These are phyloP conservation scores for Mastigamoeba balamuthi DNA, from an alignment of 78 protist species.

Conservation along the genomic window DNA sequence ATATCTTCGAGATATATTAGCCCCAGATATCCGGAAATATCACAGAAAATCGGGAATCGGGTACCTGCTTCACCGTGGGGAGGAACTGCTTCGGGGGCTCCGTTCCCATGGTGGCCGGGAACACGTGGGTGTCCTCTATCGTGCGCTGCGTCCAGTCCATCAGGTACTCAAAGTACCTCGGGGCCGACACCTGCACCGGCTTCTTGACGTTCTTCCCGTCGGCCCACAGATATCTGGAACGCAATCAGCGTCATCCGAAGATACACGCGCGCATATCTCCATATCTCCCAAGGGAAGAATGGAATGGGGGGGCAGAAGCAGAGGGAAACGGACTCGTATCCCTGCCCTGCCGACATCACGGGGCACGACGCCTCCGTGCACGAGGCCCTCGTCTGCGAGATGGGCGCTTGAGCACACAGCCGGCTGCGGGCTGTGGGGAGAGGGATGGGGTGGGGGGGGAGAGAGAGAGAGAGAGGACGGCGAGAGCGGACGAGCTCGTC, in stretches of 20 bases:
- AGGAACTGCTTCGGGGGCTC: constrained; percentile 45
- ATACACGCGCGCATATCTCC: not conserved
- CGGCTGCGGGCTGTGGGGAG: not conserved
- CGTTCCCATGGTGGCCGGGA: constrained; percentile 59
- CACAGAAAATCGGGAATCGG: not conserved
- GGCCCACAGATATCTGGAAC: constrained; percentile 63
- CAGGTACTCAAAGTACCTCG: constrained; percentile 75
- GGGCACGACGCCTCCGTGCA: constrained; percentile 17
- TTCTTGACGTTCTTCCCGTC: constrained; percentile 69
- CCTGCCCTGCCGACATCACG: not conserved
- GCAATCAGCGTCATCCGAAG: not conserved
- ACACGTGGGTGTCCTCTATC: constrained; percentile 73
- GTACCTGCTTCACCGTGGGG: not conserved
- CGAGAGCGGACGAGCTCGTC: constrained; percentile 32
- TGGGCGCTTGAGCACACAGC: not conserved
- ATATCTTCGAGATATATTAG: not conserved
- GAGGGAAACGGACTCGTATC: not conserved
- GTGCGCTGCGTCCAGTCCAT: constrained; percentile 89
- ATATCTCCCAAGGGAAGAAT: not conserved
- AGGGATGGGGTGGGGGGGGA: constrained; percentile 5
- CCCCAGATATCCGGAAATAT: not conserved
- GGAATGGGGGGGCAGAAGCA: not conserved
- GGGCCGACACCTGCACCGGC: constrained; percentile 72
- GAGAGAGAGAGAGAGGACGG: constrained; percentile 67
- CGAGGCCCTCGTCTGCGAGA: too few species aligned